A percentile compares a stretch with the other conserved stretches of the same genome.
These are phyloP conservation scores for Trichomonascaceae sp. DNA, from an alignment of 1,139 yeast genomes.

Conservation along the genomic window DNA sequence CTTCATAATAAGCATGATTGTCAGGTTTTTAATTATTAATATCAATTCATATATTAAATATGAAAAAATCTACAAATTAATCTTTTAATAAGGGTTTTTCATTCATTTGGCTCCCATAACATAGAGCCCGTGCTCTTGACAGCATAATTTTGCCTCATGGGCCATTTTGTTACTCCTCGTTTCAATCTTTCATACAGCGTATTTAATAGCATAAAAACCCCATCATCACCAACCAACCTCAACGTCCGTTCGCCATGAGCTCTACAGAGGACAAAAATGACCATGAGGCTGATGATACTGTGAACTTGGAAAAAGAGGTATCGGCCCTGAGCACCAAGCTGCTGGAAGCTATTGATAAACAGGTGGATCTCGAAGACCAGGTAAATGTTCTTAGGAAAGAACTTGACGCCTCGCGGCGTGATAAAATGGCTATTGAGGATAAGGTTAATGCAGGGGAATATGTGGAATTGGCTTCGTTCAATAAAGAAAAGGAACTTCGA, in stretches of 20 bases:
- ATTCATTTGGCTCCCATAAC: no score
- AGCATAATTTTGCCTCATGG: background rate
- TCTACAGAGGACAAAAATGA: background rate
- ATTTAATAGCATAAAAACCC: background rate
- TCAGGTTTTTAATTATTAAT: no score
- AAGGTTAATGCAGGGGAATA: constrained; percentile 20
- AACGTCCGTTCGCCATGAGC: background rate
- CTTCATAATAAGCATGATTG: background rate
- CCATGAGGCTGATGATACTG: background rate
- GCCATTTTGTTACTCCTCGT: background rate
- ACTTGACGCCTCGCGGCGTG: constrained; percentile 25
- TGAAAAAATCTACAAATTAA: no score
- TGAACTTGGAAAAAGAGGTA: constrained; percentile 19
- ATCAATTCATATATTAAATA: no score
- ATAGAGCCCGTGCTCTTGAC: no score
- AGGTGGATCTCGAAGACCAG: constrained; percentile 34
- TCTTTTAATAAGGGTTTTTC: no score
- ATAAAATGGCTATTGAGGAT: constrained; percentile 24
- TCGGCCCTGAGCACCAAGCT: constrained; percentile 32
- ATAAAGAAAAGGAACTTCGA: constrained; percentile 22
- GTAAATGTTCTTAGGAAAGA: constrained; percentile 25
- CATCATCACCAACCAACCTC: background rate
- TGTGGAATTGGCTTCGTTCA: constrained; percentile 23
- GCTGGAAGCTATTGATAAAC: constrained; percentile 33
- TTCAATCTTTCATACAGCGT: background rate